Conservation (phyloP, 2,329 filamentous ascomycete species). For the Zarea fungicola region DNA sequence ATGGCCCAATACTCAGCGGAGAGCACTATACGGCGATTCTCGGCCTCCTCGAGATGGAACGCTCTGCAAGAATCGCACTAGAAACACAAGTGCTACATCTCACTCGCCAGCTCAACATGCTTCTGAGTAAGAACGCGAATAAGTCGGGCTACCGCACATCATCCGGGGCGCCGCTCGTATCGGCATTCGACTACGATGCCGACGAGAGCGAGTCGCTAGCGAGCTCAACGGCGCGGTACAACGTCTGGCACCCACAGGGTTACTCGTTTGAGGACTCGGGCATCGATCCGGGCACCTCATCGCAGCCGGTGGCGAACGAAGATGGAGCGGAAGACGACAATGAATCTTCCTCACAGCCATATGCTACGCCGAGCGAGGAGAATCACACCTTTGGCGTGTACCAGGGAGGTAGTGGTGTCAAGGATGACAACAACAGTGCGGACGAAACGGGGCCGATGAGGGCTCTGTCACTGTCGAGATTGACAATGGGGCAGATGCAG, state of each 20-base stretch:
- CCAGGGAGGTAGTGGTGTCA: too few relatives aligned
- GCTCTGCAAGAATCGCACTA: conserved; percentile 48
- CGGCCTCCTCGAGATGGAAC: conserved; percentile 51
- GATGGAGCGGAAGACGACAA: conserved; percentile 29
- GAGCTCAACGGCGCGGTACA: conserved; percentile 7
- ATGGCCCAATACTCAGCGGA: conserved; percentile 27
- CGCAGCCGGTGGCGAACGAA: conserved; percentile 12
- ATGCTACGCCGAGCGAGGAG: conserved; percentile 49
- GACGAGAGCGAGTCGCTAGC: conserved; percentile 20
- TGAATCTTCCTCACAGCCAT: conserved; percentile 43
- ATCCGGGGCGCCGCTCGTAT: conserved; percentile 19
- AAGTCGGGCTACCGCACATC: neutral
- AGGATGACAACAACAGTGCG: conserved; percentile 32
- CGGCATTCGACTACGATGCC: conserved; percentile 39
- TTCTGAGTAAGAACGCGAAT: conserved; percentile 15
- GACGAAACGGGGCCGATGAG: conserved; percentile 50
- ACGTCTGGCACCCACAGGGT: conserved; percentile 5
- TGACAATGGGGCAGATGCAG: conserved; percentile 39
- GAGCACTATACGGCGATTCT: conserved; percentile 48
- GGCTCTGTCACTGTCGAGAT: conserved; percentile 58
- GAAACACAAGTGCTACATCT: conserved; percentile 53
- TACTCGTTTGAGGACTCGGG: conserved; percentile 6
- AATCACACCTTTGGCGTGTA: conserved; percentile 20
- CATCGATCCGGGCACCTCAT: conserved; percentile 14
- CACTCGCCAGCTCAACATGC: conserved; percentile 42